Base-by-base conservation (phyloP, 306 rosid genomes). In the Senna siamea region DNA sequence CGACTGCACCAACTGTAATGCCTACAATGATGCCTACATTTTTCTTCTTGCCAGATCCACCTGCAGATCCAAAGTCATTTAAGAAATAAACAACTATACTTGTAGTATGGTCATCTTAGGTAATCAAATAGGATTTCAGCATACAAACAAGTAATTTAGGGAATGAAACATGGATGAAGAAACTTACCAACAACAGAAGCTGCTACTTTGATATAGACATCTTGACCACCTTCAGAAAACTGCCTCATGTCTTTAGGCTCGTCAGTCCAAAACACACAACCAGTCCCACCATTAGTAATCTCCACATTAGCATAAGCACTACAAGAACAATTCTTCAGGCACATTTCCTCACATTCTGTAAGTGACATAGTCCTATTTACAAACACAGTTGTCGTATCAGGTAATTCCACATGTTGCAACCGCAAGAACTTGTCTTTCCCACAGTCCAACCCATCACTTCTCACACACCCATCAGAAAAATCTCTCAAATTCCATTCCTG, bases 401-500 rank as follows among this genome's bases (percentile, higher is more conserved):
- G 87, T 76, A 85, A 63, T 61, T 85, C 78, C 79, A 82, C 43
- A 13, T 46, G 28, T 70, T 73, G 28, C 72, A 77, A 0, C 41
- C 0, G 26, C 74, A 60, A 50, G 38, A 85, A 82, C 76, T 72
- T 55, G 59, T 81, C 90, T 4, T 5, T 76, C 37, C 6, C 46
- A 38, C 92, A 85, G 3, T 48, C 75, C 64, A 80, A 51, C 7
- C 38, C 9, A 1, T 72, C 80, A 47, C 41, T 81, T 65, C 91
- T 80, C 50, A 37, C 52, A 58, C 89, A 87, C 28, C 89, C 89
- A 23, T 55, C 82, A 0, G 80, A 74, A 40, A 86, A 85, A 19
- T 85, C 82, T 72, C 89, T 78, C 66, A 76, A 43, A 43, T 69
- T 47, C 93, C 97, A 90, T 7, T 78, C 81, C 15, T 44, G n/a